These are phyloP conservation scores for Metschnikowia koreensis DNA, from an alignment of 805 yeast genomes.

Conservation along the genomic window DNA sequence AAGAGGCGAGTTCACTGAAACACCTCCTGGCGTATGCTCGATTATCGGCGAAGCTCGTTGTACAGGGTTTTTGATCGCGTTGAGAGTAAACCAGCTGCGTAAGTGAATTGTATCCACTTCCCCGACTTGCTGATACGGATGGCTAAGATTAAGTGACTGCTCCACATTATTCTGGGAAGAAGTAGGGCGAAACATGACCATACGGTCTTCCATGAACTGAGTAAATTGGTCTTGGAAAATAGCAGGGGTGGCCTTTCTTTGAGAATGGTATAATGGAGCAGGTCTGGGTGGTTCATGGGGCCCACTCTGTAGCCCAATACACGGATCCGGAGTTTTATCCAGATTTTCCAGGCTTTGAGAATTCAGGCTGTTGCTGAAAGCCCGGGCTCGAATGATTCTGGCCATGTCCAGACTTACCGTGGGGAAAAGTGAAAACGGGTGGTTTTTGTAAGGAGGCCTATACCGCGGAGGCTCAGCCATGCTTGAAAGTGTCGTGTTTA, in stretches of 20 bases:
- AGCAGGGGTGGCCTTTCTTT: slow-evolving; percentile 4
- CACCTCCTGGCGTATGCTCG: background rate
- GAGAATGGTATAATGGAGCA: slow-evolving; percentile 6
- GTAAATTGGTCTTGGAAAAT: slow-evolving; percentile 17
- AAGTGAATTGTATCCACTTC: slow-evolving; percentile 2
- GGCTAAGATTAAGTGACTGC: slow-evolving; percentile 10
- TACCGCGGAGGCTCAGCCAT: background rate
- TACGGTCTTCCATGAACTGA: slow-evolving; percentile 18
- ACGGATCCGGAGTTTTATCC: slow-evolving; percentile 12
- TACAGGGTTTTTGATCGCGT: background rate
- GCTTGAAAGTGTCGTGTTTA: slow-evolving; percentile 1
- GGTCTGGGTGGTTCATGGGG: slow-evolving; percentile 18
- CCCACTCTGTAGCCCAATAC: slow-evolving; percentile 9
- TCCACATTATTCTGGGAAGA: slow-evolving; percentile 19
- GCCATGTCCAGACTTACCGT: slow-evolving; percentile 3
- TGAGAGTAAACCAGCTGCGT: slow-evolving; percentile 8
- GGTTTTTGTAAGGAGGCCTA: slow-evolving; percentile 5
- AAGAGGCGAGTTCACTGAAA: background rate
- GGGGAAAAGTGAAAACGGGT: slow-evolving; percentile 3
- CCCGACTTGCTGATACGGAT: slow-evolving; percentile 16
- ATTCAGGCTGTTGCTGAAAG: background rate
- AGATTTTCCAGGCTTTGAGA: slow-evolving; percentile 1
- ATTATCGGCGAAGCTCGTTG: background rate
- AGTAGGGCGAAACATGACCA: slow-evolving; percentile 16
- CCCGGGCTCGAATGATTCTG: background rate